Conservation (phyloP, 176 grass and related monocot species). For the Eleusine indica region DNA sequence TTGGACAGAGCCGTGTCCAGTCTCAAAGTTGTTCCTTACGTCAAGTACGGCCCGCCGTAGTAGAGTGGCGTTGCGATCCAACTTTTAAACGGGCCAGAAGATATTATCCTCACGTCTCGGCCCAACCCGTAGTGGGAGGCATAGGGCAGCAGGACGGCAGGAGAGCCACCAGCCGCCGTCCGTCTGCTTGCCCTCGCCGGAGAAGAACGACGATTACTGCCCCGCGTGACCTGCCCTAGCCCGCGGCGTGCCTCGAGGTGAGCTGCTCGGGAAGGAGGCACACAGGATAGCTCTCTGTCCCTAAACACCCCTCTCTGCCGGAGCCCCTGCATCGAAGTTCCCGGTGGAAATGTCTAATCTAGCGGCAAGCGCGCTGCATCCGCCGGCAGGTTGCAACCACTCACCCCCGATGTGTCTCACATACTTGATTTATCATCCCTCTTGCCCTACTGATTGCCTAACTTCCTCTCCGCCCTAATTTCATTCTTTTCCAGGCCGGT, state of each 20-base stretch:
- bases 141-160: neutral
- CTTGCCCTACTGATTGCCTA: neutral
- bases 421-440: neutral
- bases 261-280: neutral
- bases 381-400: slow-evolving; percentile 1
- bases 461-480: neutral
- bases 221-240: neutral
- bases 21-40: too few species aligned
- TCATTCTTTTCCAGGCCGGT: neutral
- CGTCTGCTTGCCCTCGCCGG: neutral
- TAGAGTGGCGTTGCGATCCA: neutral
- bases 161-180: neutral
- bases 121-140: neutral
- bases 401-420: neutral
- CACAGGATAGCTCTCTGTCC: neutral
- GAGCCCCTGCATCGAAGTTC: neutral
- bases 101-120: neutral
- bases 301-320: neutral
- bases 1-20: too few species aligned
- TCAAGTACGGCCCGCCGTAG: neutral
- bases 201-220: neutral
- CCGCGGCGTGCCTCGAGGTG: neutral
- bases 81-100: neutral
- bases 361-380: slow-evolving; percentile 11
- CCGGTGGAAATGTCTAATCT: slow-evolving; percentile 14